Evolutionary conservation across 2,329 filamentous ascomycete species (phyloP), one percentile per base, ranked within the genome.

Genomic region (Phialophora verrucosa): DNA sequence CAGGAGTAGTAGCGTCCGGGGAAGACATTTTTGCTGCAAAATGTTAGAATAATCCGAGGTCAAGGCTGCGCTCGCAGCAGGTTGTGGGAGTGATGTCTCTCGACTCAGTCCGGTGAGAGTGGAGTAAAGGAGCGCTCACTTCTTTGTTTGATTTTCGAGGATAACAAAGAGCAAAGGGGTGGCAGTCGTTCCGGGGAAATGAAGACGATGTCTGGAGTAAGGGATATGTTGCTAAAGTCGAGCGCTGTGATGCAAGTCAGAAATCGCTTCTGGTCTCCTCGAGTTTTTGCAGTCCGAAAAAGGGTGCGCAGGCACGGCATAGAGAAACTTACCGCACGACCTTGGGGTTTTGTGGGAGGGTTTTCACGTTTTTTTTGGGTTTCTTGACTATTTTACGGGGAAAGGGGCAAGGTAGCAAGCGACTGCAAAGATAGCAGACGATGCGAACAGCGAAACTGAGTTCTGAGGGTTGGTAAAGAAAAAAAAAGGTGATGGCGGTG

Each of bases 21-120:
- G 89, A 87, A 81, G 93, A 90, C 89, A 92, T 91, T 75, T 91
- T 90, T 78, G 83, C 80, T 80, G 85, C 80, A 77, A 84, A 84
- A 90, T 27, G 61, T 54, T 42, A 63, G 56, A 29, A 49, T 20
- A 54, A 29, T 17, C 12, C 4, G 12, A 12, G 27, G 10, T 31
- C 7, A 35, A 50, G 59, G 17, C 29, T 7, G 47, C 47, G 47
- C 27, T 7, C 23, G 29, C 20, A 60, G 12, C 5, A 20, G 25
- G 23, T 31, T 49, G 44, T 32, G 42, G 42, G 25, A 31, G 5
- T 7, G 20, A 54, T 17, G 35, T 20, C 23, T 31, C 49, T 42
- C 20, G n/a, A 29, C 25, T 20, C 55, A 5, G 23, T 29, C 17
- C 20, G 35, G 51, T 54, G 59, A 55, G 25, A 27, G 25, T 7